Evolutionary conservation across 768 basidiomycete species (phyloP).

Genomic region (Boletus huronensis): DNA sequence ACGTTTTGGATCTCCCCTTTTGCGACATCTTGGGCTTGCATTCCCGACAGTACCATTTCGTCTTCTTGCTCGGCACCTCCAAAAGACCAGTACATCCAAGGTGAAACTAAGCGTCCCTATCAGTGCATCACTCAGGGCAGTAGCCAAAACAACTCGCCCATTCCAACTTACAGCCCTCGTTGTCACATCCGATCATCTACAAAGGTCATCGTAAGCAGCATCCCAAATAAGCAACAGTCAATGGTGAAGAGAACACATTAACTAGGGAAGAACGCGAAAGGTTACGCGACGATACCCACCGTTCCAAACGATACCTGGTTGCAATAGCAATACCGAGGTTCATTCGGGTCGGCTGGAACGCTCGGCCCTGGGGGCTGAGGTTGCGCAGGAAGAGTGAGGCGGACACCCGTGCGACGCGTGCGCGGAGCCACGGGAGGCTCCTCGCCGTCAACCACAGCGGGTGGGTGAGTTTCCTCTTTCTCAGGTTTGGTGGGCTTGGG

Average conservation of each 20-base stretch:
- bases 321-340: slow-evolving; percentile 78
- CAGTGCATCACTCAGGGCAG: background rate
- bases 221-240: background rate
- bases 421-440: slow-evolving; percentile 12
- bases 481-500: slow-evolving; percentile 15
- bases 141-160: slow-evolving; percentile 57
- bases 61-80: slow-evolving; percentile 51
- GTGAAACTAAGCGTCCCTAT: slow-evolving; percentile 54
- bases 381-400: slow-evolving; percentile 36
- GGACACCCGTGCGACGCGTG: slow-evolving; percentile 28
- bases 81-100: slow-evolving; percentile 60
- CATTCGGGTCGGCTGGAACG: slow-evolving; percentile 40
- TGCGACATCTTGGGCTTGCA: slow-evolving; percentile 43
- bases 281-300: slow-evolving; percentile 38
- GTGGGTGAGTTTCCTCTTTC: slow-evolving; percentile 14
- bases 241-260: background rate
- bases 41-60: slow-evolving; percentile 70
- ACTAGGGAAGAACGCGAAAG: background rate
- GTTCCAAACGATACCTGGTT: slow-evolving; percentile 76
- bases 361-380: slow-evolving; percentile 14
- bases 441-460: slow-evolving; percentile 4
- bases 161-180: slow-evolving; percentile 64
- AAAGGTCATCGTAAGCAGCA: background rate
- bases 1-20: slow-evolving; percentile 33
- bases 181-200: slow-evolving; percentile 88